These are phyloP conservation scores for Brassica juncea DNA, from an alignment of 345 rosid species.

Conservation along the genomic window DNA sequence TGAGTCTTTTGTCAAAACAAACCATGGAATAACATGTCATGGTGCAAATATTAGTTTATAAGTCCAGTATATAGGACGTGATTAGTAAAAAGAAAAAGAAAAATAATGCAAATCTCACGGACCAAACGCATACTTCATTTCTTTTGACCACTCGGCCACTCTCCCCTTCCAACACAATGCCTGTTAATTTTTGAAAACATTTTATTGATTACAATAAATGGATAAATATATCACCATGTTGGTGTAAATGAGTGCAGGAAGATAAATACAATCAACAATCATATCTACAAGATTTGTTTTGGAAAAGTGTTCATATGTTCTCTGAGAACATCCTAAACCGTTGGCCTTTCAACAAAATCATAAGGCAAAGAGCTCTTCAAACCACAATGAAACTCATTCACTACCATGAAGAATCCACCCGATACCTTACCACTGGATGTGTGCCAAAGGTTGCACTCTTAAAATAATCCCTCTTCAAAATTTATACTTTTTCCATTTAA, in stretches of 20 bases:
- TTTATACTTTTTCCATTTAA: not conserved
- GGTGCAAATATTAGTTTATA: not conserved
- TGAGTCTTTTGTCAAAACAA: not conserved
- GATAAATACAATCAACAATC: not conserved
- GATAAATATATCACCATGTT: not conserved
- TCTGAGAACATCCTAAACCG: not conserved
- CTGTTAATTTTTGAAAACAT: not conserved
- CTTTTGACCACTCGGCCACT: too few relatives aligned
- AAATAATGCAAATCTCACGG: not conserved
- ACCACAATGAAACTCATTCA: not conserved
- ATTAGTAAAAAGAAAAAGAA: not conserved
- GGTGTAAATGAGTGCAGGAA: not conserved
- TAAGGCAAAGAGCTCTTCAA: not conserved
- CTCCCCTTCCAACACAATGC: not conserved
- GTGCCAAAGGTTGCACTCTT: not conserved
- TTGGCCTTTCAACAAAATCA: not conserved
- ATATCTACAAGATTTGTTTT: not conserved
- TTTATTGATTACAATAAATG: not conserved
- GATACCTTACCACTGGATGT: constrained; percentile 1
- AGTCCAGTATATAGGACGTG: not conserved
- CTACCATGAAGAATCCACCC: constrained; percentile 1
- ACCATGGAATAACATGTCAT: not conserved
- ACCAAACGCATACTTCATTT: not conserved
- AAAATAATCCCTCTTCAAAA: not conserved
- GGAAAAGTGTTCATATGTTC: not conserved